Percentiles rank a stretch among this genome's conserved stretches.
Conservation (phyloP, 2,329 filamentous ascomycete genomes). For the Xylariaceae sp. region DNA sequence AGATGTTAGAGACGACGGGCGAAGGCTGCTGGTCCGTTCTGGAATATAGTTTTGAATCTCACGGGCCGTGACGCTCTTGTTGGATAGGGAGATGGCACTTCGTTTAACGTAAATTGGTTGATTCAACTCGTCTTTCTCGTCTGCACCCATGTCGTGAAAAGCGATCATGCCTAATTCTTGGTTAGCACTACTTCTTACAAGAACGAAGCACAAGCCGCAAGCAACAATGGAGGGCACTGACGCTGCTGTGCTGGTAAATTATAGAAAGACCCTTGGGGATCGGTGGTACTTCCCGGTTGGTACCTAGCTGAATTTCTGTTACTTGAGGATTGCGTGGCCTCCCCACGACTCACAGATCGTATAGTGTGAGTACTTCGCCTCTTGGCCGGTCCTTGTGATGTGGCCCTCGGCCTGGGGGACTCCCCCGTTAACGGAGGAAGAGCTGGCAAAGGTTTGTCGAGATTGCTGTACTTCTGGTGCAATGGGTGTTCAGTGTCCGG, state of each 20-base stretch:
- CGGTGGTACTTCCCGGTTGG: conserved; percentile 23
- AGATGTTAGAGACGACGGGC: conserved; percentile 42
- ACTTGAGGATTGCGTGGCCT: conserved; percentile 11
- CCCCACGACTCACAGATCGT: conserved; percentile 12
- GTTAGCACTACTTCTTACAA: conserved; percentile 16
- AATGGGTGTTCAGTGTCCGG: conserved; percentile 6
- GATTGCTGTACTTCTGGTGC: conserved; percentile 13
- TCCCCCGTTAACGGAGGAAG: conserved; percentile 14
- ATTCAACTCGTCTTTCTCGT: conserved; percentile 13
- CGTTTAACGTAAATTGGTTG: conserved; percentile 23
- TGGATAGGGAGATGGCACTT: conserved; percentile 26
- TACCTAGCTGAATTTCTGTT: conserved; percentile 19
- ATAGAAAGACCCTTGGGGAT: conserved; percentile 21
- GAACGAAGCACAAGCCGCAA: conserved; percentile 6
- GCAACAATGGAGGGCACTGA: conserved; percentile 24
- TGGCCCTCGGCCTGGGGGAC: conserved; percentile 20
- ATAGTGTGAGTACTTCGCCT: conserved; percentile 24
- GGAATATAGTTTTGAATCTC: conserved; percentile 38
- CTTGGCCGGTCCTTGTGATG: conserved; percentile 24
- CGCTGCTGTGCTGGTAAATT: conserved; percentile 23
- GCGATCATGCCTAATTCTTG: conserved; percentile 18
- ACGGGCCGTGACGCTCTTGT: conserved; percentile 28
- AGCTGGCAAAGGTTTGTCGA: conserved; percentile 18
- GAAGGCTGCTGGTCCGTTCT: conserved; percentile 36
- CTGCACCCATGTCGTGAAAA: conserved; percentile 4